Evolutionary conservation across 2,329 filamentous ascomycete species (phyloP).

Genomic region (Gnomoniopsis sp.): DNA sequence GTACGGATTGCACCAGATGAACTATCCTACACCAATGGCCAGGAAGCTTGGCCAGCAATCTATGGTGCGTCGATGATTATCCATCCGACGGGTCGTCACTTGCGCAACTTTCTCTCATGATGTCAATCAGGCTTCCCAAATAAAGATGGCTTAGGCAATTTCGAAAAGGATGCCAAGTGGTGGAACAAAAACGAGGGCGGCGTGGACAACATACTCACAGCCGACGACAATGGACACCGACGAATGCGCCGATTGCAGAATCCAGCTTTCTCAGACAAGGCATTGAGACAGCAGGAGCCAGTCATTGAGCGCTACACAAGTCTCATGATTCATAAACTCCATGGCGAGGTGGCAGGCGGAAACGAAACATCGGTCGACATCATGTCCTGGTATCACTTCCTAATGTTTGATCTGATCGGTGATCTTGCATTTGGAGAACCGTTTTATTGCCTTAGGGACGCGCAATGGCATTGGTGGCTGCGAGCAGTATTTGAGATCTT

Average conservation of each 20-base stretch:
- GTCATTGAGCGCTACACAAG: constrained; percentile 20
- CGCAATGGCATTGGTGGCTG: constrained; percentile 23
- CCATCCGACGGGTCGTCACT: neutral
- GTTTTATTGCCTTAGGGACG: constrained; percentile 21
- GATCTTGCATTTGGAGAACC: constrained; percentile 23
- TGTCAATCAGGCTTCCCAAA: neutral
- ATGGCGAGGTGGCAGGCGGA: constrained; percentile 10
- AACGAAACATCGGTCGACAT: constrained; percentile 22
- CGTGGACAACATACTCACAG: constrained; percentile 11
- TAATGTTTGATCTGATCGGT: constrained; percentile 30
- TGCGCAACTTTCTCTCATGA: neutral
- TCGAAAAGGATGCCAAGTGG: constrained; percentile 11
- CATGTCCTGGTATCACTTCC: constrained; percentile 26
- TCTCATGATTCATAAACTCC: constrained; percentile 18
- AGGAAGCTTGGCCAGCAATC: constrained; percentile 7
- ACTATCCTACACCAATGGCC: constrained; percentile 3
- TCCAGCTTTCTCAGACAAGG: constrained; percentile 26
- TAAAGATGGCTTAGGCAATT: constrained; percentile 8
- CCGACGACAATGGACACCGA: constrained; percentile 15
- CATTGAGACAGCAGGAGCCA: constrained; percentile 24
- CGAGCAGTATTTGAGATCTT: constrained; percentile 18
- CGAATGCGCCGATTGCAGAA: constrained; percentile 23
- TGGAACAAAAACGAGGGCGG: constrained; percentile 11
- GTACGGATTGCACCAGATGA: constrained; percentile 12
- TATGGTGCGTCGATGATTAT: neutral